A percentile compares a stretch with the other conserved stretches of the same genome.
Evolutionary conservation across 345 rosid species (phyloP).

Genomic region (Erysimum cheiranthoides): DNA sequence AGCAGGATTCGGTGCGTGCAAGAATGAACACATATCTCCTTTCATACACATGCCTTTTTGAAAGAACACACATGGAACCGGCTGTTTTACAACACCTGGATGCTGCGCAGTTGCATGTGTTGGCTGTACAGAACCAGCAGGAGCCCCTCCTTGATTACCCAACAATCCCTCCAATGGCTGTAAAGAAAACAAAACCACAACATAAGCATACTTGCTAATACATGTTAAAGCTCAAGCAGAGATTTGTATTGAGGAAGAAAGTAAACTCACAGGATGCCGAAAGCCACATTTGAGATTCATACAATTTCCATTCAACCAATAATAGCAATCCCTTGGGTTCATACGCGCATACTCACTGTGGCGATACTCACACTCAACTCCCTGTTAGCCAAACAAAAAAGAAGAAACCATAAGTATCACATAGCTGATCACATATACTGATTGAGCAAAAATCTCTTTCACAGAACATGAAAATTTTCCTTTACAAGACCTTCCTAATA

Average conservation of each 20-base stretch:
- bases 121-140: conserved; percentile 55
- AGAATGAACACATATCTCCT: conserved; percentile 88
- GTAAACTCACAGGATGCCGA: conserved; percentile 88
- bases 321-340: conserved; percentile 95
- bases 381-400: conserved; percentile 56
- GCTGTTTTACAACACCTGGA: conserved; percentile 56
- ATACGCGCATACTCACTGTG: conserved; percentile 95
- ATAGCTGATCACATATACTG: not conserved
- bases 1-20: conserved; percentile 62
- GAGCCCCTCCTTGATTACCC: conserved; percentile 60
- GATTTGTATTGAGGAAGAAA: not conserved
- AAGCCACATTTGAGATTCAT: conserved; percentile 91
- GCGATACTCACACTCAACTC: conserved; percentile 94
- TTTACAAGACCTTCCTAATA: not conserved
- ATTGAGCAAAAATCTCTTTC: not conserved
- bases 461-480: not conserved
- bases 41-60: conserved; percentile 82
- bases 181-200: conserved; percentile 26
- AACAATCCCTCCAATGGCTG: conserved; percentile 94
- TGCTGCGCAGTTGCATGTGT: conserved; percentile 44
- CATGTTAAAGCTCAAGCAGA: not conserved
- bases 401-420: conserved; percentile 15
- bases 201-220: conserved; percentile 24
- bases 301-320: conserved; percentile 91
- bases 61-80: conserved; percentile 82